Base-by-base conservation (phyloP, 176 grass and related monocot genomes). In the Oryza punctata region DNA sequence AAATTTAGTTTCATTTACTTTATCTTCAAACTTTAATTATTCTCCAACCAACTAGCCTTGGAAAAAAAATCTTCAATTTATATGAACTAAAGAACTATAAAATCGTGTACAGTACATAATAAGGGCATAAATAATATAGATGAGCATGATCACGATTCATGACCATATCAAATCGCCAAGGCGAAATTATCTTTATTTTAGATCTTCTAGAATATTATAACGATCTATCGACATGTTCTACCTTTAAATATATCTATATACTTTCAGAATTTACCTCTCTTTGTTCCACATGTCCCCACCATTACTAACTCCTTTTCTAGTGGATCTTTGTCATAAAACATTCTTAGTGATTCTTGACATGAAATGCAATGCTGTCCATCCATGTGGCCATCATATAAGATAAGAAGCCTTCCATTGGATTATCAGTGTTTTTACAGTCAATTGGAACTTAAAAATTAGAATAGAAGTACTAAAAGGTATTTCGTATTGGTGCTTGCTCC, bases 221-320 rank as follows among this genome's bases (percentile, higher is more conserved):
- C 1, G 67, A 35, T 78, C 19, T 1, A 67, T 78, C 19, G 3
- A 67, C 16, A 67, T 78, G 73, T 70, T 87, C 16, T 67, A 73
- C 67, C 67, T 73, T 72, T 79, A 61, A 23, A 61, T 61, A 61
- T 61, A 61, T 24, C 21, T 60, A 70, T 69, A 80, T 5, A 67
- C 50, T 89, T 82, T 75, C 4, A 68, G 69, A 77, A 89, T 81
- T 89, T 81, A 76, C 87, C 81, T 69, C 49, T 61, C 57, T 9
- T 23, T 71, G 80, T 41, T 72, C 29, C n/a, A 61, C 54, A 24
- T 78, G 52, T 28, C 79, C 65, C 73, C 66, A 83, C 67, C 43
- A 88, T 83, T 65, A 41, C 40, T 19, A 52, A 64, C 65, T 82
- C 32, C 15, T 83, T 83, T 43, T 73, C 24, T 21, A 67, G 25